These are phyloP conservation scores for Komagataea norvegica DNA, from an alignment of 1,139 yeast genomes.

Conservation along the genomic window DNA sequence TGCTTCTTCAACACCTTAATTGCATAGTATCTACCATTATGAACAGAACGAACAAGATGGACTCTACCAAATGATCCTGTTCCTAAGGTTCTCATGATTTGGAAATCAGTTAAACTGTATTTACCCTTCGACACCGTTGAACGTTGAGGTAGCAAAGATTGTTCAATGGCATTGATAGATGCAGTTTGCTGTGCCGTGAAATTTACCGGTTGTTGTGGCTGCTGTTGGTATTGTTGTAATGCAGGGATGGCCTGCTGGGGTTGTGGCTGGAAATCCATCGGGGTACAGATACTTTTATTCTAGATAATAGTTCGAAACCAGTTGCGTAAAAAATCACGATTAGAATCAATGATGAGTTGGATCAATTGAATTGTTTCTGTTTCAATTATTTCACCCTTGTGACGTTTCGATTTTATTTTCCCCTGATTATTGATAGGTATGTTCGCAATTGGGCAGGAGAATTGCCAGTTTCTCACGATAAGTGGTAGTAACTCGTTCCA, in stretches of 20 bases:
- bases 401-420: too few species aligned
- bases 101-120: constrained; percentile 82
- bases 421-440: too few species aligned
- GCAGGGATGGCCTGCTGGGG: constrained; percentile 2
- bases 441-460: too few species aligned
- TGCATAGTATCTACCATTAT: constrained; percentile 91
- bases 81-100: constrained; percentile 88
- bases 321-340: too few species aligned
- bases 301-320: too few species aligned
- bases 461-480: too few species aligned
- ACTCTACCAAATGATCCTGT: constrained; percentile 98
- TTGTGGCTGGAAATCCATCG: constrained; percentile 5
- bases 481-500: too few species aligned
- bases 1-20: constrained; percentile 89
- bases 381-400: too few species aligned
- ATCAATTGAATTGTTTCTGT: too few species aligned
- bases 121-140: constrained; percentile 78
- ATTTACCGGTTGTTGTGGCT: background rate
- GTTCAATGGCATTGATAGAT: constrained; percentile 16
- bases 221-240: constrained; percentile 2
- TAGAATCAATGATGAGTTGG: too few species aligned
- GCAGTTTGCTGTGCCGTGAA: constrained; percentile 4
- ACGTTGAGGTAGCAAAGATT: constrained; percentile 31
- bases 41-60: constrained; percentile 87
- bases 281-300: background rate